These are phyloP conservation scores for Paecilomyces fulvus DNA, from an alignment of 2,329 filamentous ascomycete genomes.

Conservation along the genomic window DNA sequence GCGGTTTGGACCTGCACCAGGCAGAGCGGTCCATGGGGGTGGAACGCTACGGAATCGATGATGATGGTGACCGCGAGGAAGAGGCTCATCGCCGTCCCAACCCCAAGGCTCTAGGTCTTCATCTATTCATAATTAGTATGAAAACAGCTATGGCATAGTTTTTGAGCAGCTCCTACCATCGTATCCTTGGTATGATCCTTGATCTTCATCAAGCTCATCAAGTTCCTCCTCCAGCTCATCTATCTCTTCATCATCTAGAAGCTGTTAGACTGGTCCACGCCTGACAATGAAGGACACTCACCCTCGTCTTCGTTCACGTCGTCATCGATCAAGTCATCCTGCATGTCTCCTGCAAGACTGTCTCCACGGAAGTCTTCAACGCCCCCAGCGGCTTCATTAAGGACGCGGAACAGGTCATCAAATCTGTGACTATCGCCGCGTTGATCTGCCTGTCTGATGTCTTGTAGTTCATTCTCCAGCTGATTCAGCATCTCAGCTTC, in stretches of 20 bases:
- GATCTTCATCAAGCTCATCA: constrained; percentile 38
- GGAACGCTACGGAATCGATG: constrained; percentile 50
- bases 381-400: constrained; percentile 34
- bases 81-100: constrained; percentile 47
- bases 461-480: constrained; percentile 33
- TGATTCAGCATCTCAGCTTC: constrained; percentile 38
- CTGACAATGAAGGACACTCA: constrained; percentile 19
- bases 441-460: constrained; percentile 32
- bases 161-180: constrained; percentile 17
- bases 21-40: constrained; percentile 57
- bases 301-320: constrained; percentile 52
- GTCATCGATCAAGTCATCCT: constrained; percentile 42
- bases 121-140: constrained; percentile 25
- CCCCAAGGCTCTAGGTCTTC: constrained; percentile 39
- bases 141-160: constrained; percentile 1
- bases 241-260: constrained; percentile 48
- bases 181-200: constrained; percentile 32
- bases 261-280: constrained; percentile 5
- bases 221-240: constrained; percentile 26
- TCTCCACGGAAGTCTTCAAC: constrained; percentile 37
- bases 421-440: constrained; percentile 34
- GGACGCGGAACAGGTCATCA: constrained; percentile 39
- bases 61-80: constrained; percentile 39
- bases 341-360: constrained; percentile 41
- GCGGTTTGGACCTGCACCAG: constrained; percentile 48